A percentile compares a stretch with the other conserved stretches of the same genome.
phyloP scores from a whole-genome alignment of 2,329 filamentous ascomycete species.

The Corinectria fuckeliana region DNA sequence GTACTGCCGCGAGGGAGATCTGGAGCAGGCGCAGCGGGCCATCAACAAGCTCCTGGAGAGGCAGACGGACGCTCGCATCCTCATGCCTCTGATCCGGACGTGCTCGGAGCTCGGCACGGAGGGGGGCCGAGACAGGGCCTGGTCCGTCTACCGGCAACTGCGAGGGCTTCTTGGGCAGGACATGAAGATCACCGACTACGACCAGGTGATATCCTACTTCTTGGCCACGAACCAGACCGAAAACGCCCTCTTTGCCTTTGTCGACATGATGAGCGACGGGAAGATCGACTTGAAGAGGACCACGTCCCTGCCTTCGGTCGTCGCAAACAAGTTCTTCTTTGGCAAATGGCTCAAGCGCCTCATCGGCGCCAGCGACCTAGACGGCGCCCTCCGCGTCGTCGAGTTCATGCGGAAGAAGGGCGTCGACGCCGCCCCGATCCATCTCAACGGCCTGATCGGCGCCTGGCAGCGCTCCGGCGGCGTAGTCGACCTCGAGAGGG shows the following conservation, averaged over 20 bases:
- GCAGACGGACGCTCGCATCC: constrained; percentile 58
- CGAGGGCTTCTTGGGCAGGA: constrained; percentile 63
- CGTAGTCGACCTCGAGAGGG: constrained; percentile 61
- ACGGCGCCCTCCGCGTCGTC: constrained; percentile 75
- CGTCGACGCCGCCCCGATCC: constrained; percentile 72
- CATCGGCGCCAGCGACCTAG: constrained; percentile 73
- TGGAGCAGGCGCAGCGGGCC: constrained; percentile 64
- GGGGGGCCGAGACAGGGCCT: constrained; percentile 63
- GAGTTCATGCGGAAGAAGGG: constrained; percentile 76
- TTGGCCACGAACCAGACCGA: constrained; percentile 69
- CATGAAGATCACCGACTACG: constrained; percentile 78
- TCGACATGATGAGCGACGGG: constrained; percentile 83
- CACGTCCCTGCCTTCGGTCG: constrained; percentile 53
- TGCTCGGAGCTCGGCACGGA: constrained; percentile 61
- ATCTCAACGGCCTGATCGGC: constrained; percentile 82
- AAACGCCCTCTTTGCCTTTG: constrained; percentile 77
- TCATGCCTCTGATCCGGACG: constrained; percentile 73
- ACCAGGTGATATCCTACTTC: constrained; percentile 74
- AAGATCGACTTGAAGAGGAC: constrained; percentile 55
- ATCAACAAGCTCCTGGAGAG: constrained; percentile 60
- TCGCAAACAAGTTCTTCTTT: constrained; percentile 80
- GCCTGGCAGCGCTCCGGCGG: constrained; percentile 74
- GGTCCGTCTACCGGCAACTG: constrained; percentile 70
- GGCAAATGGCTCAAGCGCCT: constrained; percentile 89
- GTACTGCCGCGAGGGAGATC: constrained; percentile 62